Evolutionary conservation across 345 rosid genomes (phyloP).

Genomic region (Euphorbia tirucalli): DNA sequence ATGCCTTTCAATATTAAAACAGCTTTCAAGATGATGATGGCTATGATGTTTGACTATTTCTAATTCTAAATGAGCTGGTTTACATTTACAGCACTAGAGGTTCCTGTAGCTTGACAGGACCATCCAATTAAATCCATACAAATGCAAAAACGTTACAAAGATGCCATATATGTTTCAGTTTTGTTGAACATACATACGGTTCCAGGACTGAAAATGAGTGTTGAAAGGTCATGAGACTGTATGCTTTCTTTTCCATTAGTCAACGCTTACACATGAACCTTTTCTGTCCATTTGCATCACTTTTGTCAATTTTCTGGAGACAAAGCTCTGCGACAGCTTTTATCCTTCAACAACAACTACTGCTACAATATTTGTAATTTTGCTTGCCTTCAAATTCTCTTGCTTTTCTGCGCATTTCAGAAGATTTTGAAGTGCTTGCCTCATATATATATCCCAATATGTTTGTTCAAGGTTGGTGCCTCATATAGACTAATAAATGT

Average conservation of each 20-base stretch:
- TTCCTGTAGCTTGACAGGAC: not conserved
- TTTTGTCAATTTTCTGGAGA: not conserved
- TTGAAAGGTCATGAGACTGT: not conserved
- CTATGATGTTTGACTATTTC: not conserved
- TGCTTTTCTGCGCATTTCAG: not conserved
- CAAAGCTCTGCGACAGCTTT: not conserved
- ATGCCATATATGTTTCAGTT: not conserved
- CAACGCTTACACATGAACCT: not conserved
- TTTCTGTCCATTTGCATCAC: not conserved
- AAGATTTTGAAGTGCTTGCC: not conserved
- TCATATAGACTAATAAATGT: no score
- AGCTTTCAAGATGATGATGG: slow-evolving; percentile 9
- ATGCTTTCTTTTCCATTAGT: not conserved
- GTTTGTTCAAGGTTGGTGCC: not conserved
- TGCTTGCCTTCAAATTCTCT: not conserved
- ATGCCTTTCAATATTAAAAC: not conserved
- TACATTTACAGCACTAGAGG: not conserved
- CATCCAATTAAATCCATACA: no score
- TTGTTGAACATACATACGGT: not conserved
- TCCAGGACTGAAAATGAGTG: not conserved
- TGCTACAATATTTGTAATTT: not conserved
- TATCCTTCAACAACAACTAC: not conserved
- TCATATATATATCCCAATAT: no score
- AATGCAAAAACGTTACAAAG: not conserved
- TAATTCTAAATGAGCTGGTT: not conserved